Evolutionary conservation across 2,329 filamentous ascomycete species (phyloP), one percentile per base, ranked within the genome.

Genomic region (Trichocomaceae sp.): DNA sequence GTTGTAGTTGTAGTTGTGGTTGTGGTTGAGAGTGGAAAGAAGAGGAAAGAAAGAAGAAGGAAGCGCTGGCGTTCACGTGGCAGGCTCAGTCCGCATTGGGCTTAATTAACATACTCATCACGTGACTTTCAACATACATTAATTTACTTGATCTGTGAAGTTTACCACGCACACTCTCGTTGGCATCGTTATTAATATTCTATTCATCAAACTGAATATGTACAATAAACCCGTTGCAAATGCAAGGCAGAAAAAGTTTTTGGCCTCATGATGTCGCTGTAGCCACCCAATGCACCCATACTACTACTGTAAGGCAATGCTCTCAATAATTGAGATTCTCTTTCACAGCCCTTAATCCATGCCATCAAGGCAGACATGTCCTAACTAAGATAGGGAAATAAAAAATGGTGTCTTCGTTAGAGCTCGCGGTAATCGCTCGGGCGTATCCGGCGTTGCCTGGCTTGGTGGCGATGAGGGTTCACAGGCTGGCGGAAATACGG

Each of bases 401-500:
- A 48, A 35, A 50, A 23, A 23, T 2, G 13, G 57, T 50, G 29
- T 41, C 33, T 35, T 29, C 35, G 45, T 37, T 44, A 91, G 48
- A 96, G 78, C 75, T 95, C 89, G 60, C 88, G 82, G 70, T 93
- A 97, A 73, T 99, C 93, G 68, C 89, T 93, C 10, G 91, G 91
- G 54, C 93, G 82, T 53, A 88, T 83, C 63, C 89, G 80, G 60
- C 86, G 83, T 64, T 90, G 85, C 64, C 87, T 83, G 66, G 90
- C 89, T 70, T 91, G 86, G 67, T 93, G 88, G 50, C 93, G 83
- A 67, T 96, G 88, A 2, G 91, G 92, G 68, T 99, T 99, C 59
- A 97, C 88, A 0, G 93, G 93, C 70, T 96, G 92, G 56, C 93
- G 83, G 70, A 97, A 95, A 73, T 99, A 99, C 6, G 93, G 88